phyloP scores from a whole-genome alignment of 2,329 filamentous ascomycete species.

The Blumeria graminis region DNA sequence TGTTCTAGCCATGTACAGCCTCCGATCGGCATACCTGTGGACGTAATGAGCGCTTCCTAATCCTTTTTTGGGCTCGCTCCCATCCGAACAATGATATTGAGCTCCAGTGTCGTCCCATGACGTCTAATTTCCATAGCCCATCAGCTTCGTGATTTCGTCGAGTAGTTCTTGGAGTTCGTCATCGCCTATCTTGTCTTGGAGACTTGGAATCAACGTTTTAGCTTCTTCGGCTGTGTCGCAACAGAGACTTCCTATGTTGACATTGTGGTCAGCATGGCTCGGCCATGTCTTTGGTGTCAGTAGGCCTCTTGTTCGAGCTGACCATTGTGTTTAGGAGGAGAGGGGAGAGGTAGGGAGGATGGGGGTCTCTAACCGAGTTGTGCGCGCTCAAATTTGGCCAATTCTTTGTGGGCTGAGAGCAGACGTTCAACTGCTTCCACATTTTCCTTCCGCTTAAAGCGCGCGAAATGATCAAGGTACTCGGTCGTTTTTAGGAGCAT shows the following conservation, averaged over 20 bases:
- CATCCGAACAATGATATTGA: too few relatives aligned
- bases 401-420: conserved; percentile 50
- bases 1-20: too few relatives aligned
- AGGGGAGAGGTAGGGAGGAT: conserved; percentile 10
- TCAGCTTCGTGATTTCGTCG: conserved; percentile 70
- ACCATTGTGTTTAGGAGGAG: neutral
- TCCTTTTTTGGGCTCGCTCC: too few relatives aligned
- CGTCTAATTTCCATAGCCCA: conserved; percentile 12
- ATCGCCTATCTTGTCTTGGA: conserved; percentile 75
- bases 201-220: conserved; percentile 77
- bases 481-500: conserved; percentile 72
- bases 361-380: conserved; percentile 42
- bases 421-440: conserved; percentile 84
- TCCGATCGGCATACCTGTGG: too few relatives aligned
- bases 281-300: neutral
- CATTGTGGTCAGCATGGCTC: conserved; percentile 1
- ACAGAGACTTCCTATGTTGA: conserved; percentile 54
- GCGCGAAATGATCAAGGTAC: conserved; percentile 83
- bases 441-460: conserved; percentile 87
- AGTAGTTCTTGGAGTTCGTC: conserved; percentile 70
- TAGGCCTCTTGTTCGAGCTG: neutral
- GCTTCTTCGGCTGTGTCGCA: conserved; percentile 88
- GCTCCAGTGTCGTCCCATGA: too few relatives aligned
- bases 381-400: conserved; percentile 82
- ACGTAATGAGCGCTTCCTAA: too few relatives aligned